phyloP scores from a whole-genome alignment of 768 basidiomycete species.

The Mycena albidolilacea region DNA sequence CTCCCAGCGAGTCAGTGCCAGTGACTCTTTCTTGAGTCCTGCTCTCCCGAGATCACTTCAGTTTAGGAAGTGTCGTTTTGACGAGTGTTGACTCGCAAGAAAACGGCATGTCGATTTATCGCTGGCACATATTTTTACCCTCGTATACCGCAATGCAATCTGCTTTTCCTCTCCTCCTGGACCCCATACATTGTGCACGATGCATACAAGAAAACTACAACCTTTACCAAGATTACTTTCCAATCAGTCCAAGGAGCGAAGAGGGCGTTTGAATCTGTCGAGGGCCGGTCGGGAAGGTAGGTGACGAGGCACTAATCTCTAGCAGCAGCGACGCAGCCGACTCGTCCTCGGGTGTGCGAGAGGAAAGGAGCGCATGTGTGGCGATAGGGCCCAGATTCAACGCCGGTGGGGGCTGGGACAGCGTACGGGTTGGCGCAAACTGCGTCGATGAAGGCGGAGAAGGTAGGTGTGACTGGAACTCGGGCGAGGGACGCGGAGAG shows the following conservation, averaged over 20 bases:
- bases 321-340: conserved; percentile 76
- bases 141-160: conserved; percentile 20
- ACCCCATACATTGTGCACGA: neutral
- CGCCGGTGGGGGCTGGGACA: conserved; percentile 54
- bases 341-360: conserved; percentile 76
- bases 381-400: conserved; percentile 55
- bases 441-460: conserved; percentile 72
- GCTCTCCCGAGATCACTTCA: conserved; percentile 37
- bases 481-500: conserved; percentile 37
- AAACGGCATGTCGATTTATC: conserved; percentile 41
- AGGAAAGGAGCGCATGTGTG: conserved; percentile 33
- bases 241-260: conserved; percentile 49
- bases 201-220: neutral
- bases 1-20: conserved; percentile 38
- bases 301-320: conserved; percentile 70
- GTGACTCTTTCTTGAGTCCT: conserved; percentile 35
- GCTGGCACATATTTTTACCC: conserved; percentile 33
- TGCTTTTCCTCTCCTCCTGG: neutral
- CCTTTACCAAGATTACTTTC: neutral
- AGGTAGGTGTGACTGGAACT: conserved; percentile 56
- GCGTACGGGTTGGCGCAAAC: conserved; percentile 57
- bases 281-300: conserved; percentile 34
- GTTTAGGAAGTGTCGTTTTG: conserved; percentile 42
- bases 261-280: conserved; percentile 51
- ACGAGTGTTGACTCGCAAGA: conserved; percentile 22